Conservation (phyloP, 2,329 filamentous ascomycete species). For the Venturia aucupariae region DNA sequence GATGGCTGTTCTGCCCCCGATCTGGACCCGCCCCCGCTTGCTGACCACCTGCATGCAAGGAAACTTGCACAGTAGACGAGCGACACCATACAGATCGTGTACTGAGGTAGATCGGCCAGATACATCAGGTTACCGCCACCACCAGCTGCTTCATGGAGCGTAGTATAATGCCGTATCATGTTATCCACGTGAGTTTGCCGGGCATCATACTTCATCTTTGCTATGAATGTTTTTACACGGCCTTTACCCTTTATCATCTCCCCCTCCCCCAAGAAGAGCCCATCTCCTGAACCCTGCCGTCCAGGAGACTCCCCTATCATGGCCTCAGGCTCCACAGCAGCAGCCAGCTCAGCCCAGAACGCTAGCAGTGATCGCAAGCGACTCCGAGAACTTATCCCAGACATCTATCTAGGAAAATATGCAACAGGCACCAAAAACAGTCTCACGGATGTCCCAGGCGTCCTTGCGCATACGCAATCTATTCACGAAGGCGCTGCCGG, state of each 20-base stretch:
- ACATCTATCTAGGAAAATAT: constrained; percentile 28
- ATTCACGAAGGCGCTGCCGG: constrained; percentile 24
- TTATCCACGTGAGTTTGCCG: neutral
- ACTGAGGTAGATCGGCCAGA: neutral
- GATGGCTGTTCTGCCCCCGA: neutral
- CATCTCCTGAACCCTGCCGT: too few species aligned
- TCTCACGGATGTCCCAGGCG: constrained; percentile 36
- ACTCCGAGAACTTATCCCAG: constrained; percentile 31
- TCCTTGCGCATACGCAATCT: constrained; percentile 33
- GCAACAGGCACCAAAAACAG: constrained; percentile 33
- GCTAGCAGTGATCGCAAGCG: constrained; percentile 13
- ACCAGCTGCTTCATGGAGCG: neutral
- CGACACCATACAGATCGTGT: neutral
- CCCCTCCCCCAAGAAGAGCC: too few species aligned
- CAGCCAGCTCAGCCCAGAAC: neutral
- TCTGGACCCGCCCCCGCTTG: neutral
- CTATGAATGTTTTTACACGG: neutral
- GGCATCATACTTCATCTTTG: neutral
- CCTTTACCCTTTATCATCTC: neutral
- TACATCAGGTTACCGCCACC: neutral
- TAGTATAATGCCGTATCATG: neutral
- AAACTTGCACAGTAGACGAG: neutral
- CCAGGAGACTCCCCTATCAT: neutral
- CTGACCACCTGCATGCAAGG: neutral
- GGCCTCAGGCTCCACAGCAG: neutral